Evolutionary conservation across 2,329 filamentous ascomycete species (phyloP).

Genomic region (Phialocephala sp.): DNA sequence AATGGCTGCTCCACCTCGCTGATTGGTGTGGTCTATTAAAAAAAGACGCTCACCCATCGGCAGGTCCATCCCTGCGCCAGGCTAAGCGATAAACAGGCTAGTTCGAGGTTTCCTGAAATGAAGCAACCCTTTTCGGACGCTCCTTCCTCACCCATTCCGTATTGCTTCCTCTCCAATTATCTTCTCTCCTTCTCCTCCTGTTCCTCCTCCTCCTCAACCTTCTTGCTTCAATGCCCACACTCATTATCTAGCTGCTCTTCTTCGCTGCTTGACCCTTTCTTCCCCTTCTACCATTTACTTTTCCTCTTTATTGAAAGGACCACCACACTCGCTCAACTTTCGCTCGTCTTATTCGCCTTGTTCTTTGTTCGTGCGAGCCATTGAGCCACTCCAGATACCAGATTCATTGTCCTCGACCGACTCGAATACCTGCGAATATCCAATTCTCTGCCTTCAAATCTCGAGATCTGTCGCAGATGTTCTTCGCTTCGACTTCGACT

Average conservation of each 20-base stretch:
- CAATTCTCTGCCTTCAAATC: slow-evolving; percentile 16
- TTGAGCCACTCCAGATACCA: slow-evolving; percentile 11
- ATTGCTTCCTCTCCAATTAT: slow-evolving; percentile 14
- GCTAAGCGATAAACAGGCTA: background rate
- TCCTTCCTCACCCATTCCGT: slow-evolving; percentile 16
- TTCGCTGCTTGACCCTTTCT: slow-evolving; percentile 31
- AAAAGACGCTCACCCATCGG: background rate
- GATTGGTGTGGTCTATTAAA: background rate
- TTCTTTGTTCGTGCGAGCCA: slow-evolving; percentile 44
- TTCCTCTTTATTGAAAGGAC: slow-evolving; percentile 32
- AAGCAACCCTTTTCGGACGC: background rate
- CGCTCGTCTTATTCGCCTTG: slow-evolving; percentile 40
- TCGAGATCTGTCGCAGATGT: slow-evolving; percentile 26
- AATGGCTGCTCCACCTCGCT: background rate
- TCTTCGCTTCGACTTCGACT: slow-evolving; percentile 28
- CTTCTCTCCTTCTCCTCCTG: slow-evolving; percentile 27
- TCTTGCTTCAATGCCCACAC: slow-evolving; percentile 31
- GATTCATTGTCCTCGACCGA: slow-evolving; percentile 10
- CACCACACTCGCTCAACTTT: slow-evolving; percentile 35
- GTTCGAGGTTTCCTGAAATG: background rate
- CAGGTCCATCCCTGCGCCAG: background rate
- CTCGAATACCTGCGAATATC: slow-evolving; percentile 12
- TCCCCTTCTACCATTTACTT: slow-evolving; percentile 24
- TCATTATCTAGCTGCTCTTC: slow-evolving; percentile 32
- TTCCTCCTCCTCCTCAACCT: slow-evolving; percentile 29